Evolutionary conservation across 2,329 filamentous ascomycete genomes (phyloP), one percentile per base, ranked within the genome.

Genomic region (Pyrenophora graminea): DNA sequence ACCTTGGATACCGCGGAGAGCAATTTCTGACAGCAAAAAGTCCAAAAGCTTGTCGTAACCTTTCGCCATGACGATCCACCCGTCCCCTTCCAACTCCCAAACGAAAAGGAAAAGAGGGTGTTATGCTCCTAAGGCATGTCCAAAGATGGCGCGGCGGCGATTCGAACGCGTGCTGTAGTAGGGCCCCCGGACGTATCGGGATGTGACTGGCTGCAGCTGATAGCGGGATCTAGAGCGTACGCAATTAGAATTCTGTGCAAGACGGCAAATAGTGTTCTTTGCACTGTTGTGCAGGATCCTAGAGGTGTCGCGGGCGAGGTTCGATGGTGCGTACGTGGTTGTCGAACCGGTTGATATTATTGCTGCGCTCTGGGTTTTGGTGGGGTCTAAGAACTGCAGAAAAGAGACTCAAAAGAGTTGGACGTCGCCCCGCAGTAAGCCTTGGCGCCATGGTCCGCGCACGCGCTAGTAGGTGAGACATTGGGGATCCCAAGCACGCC

Each of bases 1-100:
- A 85, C 84, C 84, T 77, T 79, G 75, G 45, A 77, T 76, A 57
- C 83, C 83, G 58, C 78, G 79, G 39, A 85, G 76, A 19, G 83
- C 83, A 67, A 86, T 79, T 69, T 84, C 80, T 53, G 80, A 78
- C 40, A 86, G 73, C 48, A 86, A 64, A 70, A 78, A 81, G 64
- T 85, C 78, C 55, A 86, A 76, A 58, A 87, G 71, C 42, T 80
- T 77, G 64, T 84, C 82, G 53, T 84, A 73, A 47, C 79, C 80
- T 51, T 59, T 58, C 56, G 67, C 60, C 69, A 72, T 71, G n/a
- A 31, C 58, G 31, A 32, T 49, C 48, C 51, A 23, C 49, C 50
- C 60, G 45, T 54, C 58, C 58, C 57, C 61, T 53, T 57, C 31
- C 62, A 48, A 40, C 60, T 58, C 37, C 50, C 36, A 33, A 23